phyloP scores from a whole-genome alignment of 306 rosid genomes.

The Purshia tridentata region DNA sequence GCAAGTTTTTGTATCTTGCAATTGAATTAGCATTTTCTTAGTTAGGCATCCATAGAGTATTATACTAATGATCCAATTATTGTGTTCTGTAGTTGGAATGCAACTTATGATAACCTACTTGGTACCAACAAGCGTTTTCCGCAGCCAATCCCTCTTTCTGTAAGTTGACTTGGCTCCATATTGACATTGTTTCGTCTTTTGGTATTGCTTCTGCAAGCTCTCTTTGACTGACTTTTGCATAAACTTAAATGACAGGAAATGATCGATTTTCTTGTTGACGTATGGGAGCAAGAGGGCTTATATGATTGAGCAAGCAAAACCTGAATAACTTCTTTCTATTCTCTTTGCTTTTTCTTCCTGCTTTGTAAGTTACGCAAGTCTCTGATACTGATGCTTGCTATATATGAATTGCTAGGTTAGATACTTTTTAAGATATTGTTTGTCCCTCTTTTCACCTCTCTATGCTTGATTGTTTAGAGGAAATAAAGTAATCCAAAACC shows the following conservation, averaged over 20 bases:
- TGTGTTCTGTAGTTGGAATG: constrained; percentile 60
- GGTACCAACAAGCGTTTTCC: constrained; percentile 61
- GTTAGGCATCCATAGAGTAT: neutral
- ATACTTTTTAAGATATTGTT: neutral
- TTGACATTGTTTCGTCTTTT: neutral
- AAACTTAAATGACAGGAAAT: constrained; percentile 65
- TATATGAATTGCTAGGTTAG: neutral
- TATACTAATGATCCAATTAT: neutral
- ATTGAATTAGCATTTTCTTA: neutral
- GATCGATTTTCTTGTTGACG: constrained; percentile 74
- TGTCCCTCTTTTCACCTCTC: neutral
- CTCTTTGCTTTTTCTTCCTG: neutral
- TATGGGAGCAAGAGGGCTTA: constrained; percentile 83
- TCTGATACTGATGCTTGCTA: constrained; percentile 2
- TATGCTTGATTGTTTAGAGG: neutral
- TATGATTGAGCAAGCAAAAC: constrained; percentile 56
- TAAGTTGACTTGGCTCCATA: constrained; percentile 37
- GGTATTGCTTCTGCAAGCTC: neutral
- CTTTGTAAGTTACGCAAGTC: constrained; percentile 8
- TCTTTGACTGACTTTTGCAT: constrained; percentile 16
- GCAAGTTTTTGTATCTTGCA: neutral
- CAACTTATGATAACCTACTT: constrained; percentile 68
- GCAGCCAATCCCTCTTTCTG: constrained; percentile 65
- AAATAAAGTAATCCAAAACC: neutral
- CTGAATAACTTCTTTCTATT: neutral